Evolutionary conservation across 345 rosid species (phyloP).

Genomic region (Abelmoschus esculentus): DNA sequence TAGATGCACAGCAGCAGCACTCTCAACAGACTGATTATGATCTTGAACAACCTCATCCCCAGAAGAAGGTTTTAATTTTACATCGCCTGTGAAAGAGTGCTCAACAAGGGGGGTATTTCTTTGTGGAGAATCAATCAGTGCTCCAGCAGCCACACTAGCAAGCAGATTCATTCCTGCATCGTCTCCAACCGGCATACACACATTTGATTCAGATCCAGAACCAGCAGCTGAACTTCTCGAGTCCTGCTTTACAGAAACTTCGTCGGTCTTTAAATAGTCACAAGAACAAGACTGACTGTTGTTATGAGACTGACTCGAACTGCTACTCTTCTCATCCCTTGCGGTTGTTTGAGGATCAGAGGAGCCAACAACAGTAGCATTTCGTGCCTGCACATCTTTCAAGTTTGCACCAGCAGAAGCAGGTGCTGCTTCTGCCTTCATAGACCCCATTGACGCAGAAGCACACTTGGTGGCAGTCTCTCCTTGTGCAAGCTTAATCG

Average conservation of each 20-base stretch:
- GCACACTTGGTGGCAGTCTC: conserved; percentile 44
- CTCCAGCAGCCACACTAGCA: conserved; percentile 93
- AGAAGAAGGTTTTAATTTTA: conserved; percentile 19
- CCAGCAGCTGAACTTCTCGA: conserved; percentile 53
- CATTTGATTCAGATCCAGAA: conserved; percentile 43
- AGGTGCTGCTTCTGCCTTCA: conserved; percentile 42
- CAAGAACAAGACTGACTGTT: conserved; percentile 63
- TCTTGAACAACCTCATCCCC: conserved; percentile 24
- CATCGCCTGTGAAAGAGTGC: conserved; percentile 29
- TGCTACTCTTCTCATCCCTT: conserved; percentile 70
- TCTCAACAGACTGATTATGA: conserved; percentile 21
- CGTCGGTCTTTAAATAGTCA: conserved; percentile 53
- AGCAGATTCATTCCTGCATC: conserved; percentile 93
- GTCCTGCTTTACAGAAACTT: conserved; percentile 51
- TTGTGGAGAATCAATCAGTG: conserved; percentile 43
- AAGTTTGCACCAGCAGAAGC: conserved; percentile 30
- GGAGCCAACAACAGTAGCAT: conserved; percentile 22
- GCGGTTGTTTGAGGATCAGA: conserved; percentile 35
- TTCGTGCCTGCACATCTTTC: conserved; percentile 51
- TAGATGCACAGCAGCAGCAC: conserved; percentile 24
- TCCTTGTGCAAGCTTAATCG: conserved; percentile 43
- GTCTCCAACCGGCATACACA: conserved; percentile 45
- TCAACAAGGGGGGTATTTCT: conserved; percentile 28
- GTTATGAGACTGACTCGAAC: conserved; percentile 75
- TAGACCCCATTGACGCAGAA: conserved; percentile 43